Conservation (phyloP, 768 basidiomycete genomes). For the Leccinum imitatum region DNA sequence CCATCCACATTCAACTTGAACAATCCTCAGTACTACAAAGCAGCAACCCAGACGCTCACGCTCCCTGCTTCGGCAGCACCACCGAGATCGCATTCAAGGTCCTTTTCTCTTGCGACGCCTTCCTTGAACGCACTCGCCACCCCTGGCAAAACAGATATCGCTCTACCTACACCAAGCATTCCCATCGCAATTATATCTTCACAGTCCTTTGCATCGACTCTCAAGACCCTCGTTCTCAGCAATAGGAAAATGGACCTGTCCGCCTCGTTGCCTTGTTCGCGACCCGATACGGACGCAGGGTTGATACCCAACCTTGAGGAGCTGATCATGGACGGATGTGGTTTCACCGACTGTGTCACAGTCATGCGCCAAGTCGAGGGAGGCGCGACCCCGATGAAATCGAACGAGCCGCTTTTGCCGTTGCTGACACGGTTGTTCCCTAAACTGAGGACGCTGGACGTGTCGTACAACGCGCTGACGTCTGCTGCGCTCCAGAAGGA, state of each 20-base stretch:
- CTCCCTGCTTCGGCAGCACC: slow-evolving; percentile 63
- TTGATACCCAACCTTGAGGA: slow-evolving; percentile 72
- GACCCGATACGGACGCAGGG: slow-evolving; percentile 31
- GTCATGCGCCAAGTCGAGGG: slow-evolving; percentile 40
- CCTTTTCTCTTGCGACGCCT: slow-evolving; percentile 54
- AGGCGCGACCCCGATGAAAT: slow-evolving; percentile 40
- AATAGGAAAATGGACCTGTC: slow-evolving; percentile 68
- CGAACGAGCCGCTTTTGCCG: slow-evolving; percentile 54
- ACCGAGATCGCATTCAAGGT: slow-evolving; percentile 51
- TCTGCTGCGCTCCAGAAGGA: slow-evolving; percentile 50
- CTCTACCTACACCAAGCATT: slow-evolving; percentile 64
- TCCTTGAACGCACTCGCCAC: slow-evolving; percentile 9
- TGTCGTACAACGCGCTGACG: slow-evolving; percentile 74
- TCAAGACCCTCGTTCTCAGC: slow-evolving; percentile 57
- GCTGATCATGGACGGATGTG: slow-evolving; percentile 71
- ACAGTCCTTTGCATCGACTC: slow-evolving; percentile 59
- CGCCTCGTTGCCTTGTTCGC: slow-evolving; percentile 49
- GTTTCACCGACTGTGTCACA: slow-evolving; percentile 57
- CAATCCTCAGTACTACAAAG: slow-evolving; percentile 60
- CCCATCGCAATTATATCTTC: slow-evolving; percentile 61
- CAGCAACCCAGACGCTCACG: slow-evolving; percentile 55
- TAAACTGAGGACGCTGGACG: slow-evolving; percentile 61
- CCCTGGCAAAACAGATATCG: slow-evolving; percentile 40
- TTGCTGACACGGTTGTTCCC: slow-evolving; percentile 70
- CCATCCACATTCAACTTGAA: slow-evolving; percentile 36